Evolutionary conservation across 371 early-diverging fungal species (phyloP), one percentile per base, ranked within the genome.

Genomic region (Syncephalastrum sp.): DNA sequence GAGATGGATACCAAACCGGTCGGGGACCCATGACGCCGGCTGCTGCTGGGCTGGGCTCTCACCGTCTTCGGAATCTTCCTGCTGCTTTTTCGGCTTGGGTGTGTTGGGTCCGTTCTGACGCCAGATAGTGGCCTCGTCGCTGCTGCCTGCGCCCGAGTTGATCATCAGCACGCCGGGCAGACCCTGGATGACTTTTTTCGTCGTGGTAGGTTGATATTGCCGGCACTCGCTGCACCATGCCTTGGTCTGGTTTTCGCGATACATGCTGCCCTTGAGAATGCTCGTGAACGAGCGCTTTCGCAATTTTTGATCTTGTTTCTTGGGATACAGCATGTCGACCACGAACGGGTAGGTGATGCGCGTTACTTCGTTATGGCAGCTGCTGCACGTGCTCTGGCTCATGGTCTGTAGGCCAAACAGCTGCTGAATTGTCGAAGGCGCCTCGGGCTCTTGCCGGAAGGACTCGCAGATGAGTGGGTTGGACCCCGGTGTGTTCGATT

Each of bases 161-260:
- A 93, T 82, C 49, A 79, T 74, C 53, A 93, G 59, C 0, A 89
- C 73, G 29, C 80, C 70, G 0, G 92, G 94, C 14, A 87, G 56
- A 3, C 80, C 77, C 46, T 77, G 79, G 27, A 90, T 74, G 12
- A 72, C 67, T 51, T 87, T 87, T 42, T 75, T 82, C 25, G 88
- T 88, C 0, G 82, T 81, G 4, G 82, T 85, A 0, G 85, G 85
- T 57, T 86, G 85, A 57, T 91, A 91, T 54, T 82, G 81, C 45
- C 84, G 84, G 65, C 94, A 94, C 8, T 68, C 67, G 7, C 79
- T 50, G 60, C 94, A 94, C 90, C 91, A 91, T 6, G 91, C 93
- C 54, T 86, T 89, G 25, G 91, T 89, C 56, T 83, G 79, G 13
- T 82, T 76, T 57, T 89, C 89, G 12, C 90, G 70, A 33, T 83